phyloP scores from a whole-genome alignment of 805 yeast species.

The Wickerhamiella vanderwaltii region DNA sequence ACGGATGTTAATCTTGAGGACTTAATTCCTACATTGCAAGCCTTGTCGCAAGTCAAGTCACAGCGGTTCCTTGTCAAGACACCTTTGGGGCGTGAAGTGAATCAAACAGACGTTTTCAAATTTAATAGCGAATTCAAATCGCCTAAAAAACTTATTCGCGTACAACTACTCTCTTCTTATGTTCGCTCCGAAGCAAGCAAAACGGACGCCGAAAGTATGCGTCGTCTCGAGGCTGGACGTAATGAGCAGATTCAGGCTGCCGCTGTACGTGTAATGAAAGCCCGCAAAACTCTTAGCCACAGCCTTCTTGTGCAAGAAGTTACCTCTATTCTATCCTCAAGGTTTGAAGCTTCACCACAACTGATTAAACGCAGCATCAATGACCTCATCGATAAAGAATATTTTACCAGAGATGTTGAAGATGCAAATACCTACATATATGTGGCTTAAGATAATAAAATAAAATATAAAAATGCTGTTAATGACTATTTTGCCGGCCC shows the following conservation, averaged over 20 bases:
- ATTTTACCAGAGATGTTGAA: conserved; percentile 57
- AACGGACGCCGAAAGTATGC: conserved; percentile 52
- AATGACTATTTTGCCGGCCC: conserved; percentile 1
- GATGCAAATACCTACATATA: conserved; percentile 15
- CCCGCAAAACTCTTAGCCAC: conserved; percentile 67
- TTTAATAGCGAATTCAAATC: conserved; percentile 40
- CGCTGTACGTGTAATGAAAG: conserved; percentile 92
- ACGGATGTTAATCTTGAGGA: conserved; percentile 69
- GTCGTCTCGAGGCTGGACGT: conserved; percentile 72
- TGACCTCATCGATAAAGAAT: conserved; percentile 70
- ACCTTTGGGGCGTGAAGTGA: conserved; percentile 31
- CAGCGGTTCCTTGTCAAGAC: conserved; percentile 60
- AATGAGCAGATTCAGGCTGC: conserved; percentile 78
- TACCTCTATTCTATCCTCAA: conserved; percentile 60
- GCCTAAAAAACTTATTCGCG: conserved; percentile 49
- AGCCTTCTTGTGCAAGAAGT: conserved; percentile 74
- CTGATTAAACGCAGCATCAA: conserved; percentile 83
- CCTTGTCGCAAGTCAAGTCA: conserved; percentile 73
- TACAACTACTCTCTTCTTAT: conserved; percentile 58
- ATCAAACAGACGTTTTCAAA: conserved; percentile 44
- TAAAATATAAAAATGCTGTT: background rate
- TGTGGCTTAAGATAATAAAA: conserved; percentile 17
- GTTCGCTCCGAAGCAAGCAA: conserved; percentile 48
- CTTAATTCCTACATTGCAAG: conserved; percentile 62
- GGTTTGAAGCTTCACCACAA: conserved; percentile 74